A percentile compares a stretch with the other conserved stretches of the same genome.
Conservation (phyloP, 1,139 yeast genomes). For the Keqinozyma sinolaborantium region DNA sequence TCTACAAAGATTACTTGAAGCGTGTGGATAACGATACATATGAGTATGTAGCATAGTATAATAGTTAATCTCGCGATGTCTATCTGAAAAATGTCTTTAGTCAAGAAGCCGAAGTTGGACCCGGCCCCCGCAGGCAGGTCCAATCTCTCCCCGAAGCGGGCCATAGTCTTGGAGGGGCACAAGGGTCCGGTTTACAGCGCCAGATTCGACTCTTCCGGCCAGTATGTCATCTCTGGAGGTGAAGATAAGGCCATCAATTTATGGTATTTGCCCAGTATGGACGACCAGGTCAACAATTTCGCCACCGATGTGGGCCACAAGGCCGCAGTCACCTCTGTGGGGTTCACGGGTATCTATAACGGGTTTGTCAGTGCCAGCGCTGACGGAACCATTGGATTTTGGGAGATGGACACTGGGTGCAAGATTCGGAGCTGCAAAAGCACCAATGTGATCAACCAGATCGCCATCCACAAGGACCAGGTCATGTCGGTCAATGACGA, state of each 20-base stretch:
- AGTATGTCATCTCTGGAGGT: slow-evolving; percentile 50
- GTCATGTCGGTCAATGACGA: slow-evolving; percentile 64
- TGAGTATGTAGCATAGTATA: slow-evolving; percentile 67
- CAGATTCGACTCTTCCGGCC: slow-evolving; percentile 41
- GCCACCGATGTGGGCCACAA: slow-evolving; percentile 45
- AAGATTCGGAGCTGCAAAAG: slow-evolving; percentile 47
- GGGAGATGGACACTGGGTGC: slow-evolving; percentile 56
- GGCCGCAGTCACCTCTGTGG: slow-evolving; percentile 47
- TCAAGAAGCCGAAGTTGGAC: slow-evolving; percentile 17
- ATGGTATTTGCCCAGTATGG: slow-evolving; percentile 39
- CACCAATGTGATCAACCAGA: slow-evolving; percentile 43
- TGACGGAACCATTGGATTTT: slow-evolving; percentile 47
- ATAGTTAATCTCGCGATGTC: slow-evolving; percentile 2
- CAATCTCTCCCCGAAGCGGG: not conserved
- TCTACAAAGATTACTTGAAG: slow-evolving; percentile 81
- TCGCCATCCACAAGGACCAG: slow-evolving; percentile 28
- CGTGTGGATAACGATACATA: slow-evolving; percentile 76
- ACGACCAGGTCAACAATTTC: slow-evolving; percentile 25
- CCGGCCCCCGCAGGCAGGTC: too few species aligned
- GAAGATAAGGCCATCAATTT: slow-evolving; percentile 42
- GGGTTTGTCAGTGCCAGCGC: slow-evolving; percentile 46
- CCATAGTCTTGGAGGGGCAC: slow-evolving; percentile 39
- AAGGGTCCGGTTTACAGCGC: slow-evolving; percentile 45
- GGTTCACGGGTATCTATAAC: slow-evolving; percentile 40
- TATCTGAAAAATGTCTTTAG: slow-evolving; percentile 16